Percentiles rank a stretch among this genome's conserved stretches.
These are phyloP conservation scores for Eutrema salsugineum DNA, from an alignment of 441 rosid genomes.

Conservation along the genomic window DNA sequence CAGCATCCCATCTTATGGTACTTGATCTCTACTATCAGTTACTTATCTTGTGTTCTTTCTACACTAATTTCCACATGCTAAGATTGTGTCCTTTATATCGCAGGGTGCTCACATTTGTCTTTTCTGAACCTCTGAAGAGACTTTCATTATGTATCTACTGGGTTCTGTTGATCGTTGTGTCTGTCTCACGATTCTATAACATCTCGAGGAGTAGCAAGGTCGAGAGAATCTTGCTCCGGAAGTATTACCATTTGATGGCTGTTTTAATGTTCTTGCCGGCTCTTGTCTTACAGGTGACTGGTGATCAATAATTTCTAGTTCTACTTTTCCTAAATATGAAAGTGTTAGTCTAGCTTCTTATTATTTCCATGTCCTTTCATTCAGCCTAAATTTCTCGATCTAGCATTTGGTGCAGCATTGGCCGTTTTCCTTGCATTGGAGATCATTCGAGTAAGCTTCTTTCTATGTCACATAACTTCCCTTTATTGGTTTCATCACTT, in stretches of 20 bases:
- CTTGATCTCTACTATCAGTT: neutral
- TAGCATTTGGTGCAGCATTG: slow-evolving; percentile 96
- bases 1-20: slow-evolving; percentile 87
- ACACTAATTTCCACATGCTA: neutral
- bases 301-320: slow-evolving; percentile 34
- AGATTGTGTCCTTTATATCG: neutral
- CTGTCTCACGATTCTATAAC: slow-evolving; percentile 72
- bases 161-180: slow-evolving; percentile 60
- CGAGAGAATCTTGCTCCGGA: slow-evolving; percentile 96
- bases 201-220: slow-evolving; percentile 85
- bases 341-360: neutral
- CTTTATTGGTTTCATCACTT: neutral
- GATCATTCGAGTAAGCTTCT: slow-evolving; percentile 78
- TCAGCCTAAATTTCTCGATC: slow-evolving; percentile 94
- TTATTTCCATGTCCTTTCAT: neutral
- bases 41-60: neutral
- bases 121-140: slow-evolving; percentile 81
- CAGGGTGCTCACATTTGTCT: slow-evolving; percentile 79
- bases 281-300: slow-evolving; percentile 96
- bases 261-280: slow-evolving; percentile 96
- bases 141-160: slow-evolving; percentile 79
- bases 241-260: slow-evolving; percentile 96
- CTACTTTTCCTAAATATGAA: neutral
- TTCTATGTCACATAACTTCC: neutral
- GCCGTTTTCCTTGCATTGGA: slow-evolving; percentile 76